A percentile compares a stretch with the other conserved stretches of the same genome.
Evolutionary conservation across 441 rosid genomes (phyloP).

Genomic region (Daphne laureola): DNA sequence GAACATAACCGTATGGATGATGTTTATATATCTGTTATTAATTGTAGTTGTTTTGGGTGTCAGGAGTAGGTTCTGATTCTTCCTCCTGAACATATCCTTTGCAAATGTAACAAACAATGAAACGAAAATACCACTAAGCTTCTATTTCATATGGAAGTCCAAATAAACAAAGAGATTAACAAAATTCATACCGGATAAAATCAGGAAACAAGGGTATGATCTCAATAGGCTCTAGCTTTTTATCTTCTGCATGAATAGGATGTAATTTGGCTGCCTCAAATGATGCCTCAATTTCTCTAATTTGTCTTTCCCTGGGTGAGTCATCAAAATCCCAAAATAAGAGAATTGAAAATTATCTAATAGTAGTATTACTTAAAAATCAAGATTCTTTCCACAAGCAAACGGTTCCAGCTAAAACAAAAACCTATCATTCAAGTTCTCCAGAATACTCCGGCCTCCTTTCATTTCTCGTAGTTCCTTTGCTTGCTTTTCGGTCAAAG

Average conservation of each 20-base stretch:
- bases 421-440: constrained; percentile 73
- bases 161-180: constrained; percentile 13
- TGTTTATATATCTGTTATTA: too few relatives aligned
- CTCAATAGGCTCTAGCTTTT: constrained; percentile 66
- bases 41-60: too few relatives aligned
- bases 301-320: constrained; percentile 75
- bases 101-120: not conserved
- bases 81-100: too few relatives aligned
- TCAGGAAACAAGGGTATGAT: constrained; percentile 77
- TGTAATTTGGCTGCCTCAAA: constrained; percentile 73
- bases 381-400: constrained; percentile 8
- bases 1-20: too few relatives aligned
- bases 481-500: constrained; percentile 91
- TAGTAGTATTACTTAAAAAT: not conserved
- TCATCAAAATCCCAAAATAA: not conserved
- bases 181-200: constrained; percentile 64
- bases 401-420: constrained; percentile 18
- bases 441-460: constrained; percentile 64
- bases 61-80: too few relatives aligned
- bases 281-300: constrained; percentile 85
- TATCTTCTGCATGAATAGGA: constrained; percentile 87
- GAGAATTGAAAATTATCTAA: constrained; percentile 1
- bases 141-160: not conserved
- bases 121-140: not conserved
- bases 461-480: constrained; percentile 82